Evolutionary conservation across 2,329 filamentous ascomycete genomes (phyloP).

Genomic region (Metarhizium album): DNA sequence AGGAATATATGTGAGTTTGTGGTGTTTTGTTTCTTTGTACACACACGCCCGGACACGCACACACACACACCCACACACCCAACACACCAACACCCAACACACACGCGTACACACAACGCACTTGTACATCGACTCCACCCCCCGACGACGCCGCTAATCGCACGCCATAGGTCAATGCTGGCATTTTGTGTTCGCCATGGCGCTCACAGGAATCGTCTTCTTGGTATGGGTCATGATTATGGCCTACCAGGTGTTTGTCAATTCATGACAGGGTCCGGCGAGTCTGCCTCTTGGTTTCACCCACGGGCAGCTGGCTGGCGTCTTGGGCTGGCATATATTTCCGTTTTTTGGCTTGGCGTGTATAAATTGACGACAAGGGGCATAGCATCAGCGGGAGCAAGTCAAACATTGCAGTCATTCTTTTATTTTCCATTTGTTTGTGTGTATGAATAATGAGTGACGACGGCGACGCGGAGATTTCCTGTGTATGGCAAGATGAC

Average conservation of each 20-base stretch:
- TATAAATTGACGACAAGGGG: not conserved
- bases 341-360: not conserved
- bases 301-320: too few relatives aligned
- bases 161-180: slow-evolving; percentile 43
- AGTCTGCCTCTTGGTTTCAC: not conserved
- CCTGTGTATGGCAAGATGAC: not conserved
- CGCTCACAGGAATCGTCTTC: slow-evolving; percentile 47
- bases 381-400: not conserved
- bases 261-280: slow-evolving; percentile 17
- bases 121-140: too few relatives aligned
- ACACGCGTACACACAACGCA: too few relatives aligned
- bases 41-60: too few relatives aligned
- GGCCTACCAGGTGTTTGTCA: slow-evolving; percentile 52
- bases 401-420: not conserved
- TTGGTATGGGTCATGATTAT: slow-evolving; percentile 60
- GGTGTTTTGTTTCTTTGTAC: too few relatives aligned
- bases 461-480: not conserved
- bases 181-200: slow-evolving; percentile 55
- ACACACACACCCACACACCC: too few relatives aligned
- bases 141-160: slow-evolving; percentile 9
- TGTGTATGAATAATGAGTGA: not conserved
- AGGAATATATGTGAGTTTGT: slow-evolving; percentile 50
- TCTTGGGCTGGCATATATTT: not conserved
- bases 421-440: not conserved
- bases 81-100: too few relatives aligned